Conservation (phyloP, 176 grass and related monocot species). For the Phoenix roebelenii region DNA sequence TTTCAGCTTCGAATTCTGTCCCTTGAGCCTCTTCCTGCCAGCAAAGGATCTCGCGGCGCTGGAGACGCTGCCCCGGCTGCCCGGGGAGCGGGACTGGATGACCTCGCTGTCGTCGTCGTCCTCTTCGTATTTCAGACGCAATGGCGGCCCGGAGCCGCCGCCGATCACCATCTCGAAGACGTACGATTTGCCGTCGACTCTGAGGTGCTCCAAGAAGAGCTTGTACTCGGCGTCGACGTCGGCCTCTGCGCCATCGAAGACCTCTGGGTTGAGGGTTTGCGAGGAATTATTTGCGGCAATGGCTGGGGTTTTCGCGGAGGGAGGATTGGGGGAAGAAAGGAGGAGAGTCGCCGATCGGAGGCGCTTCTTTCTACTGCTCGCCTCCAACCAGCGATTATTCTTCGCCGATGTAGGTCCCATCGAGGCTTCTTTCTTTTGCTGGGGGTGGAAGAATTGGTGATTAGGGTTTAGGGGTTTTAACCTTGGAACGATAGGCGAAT, state of each 20-base stretch:
- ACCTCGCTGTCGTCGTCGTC: background rate
- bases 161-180: constrained; percentile 22
- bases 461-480: too few relatives aligned
- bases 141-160: constrained; percentile 10
- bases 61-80: background rate
- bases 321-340: too few relatives aligned
- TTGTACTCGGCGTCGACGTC: constrained; percentile 41
- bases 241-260: constrained; percentile 4
- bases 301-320: too few relatives aligned
- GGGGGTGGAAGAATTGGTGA: too few relatives aligned
- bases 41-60: background rate
- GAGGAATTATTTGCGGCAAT: too few relatives aligned
- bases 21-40: background rate
- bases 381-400: too few relatives aligned
- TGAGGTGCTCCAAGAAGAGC: constrained; percentile 48
- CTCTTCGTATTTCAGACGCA: constrained; percentile 36
- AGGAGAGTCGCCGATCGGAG: too few relatives aligned
- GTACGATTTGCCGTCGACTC: constrained; percentile 40
- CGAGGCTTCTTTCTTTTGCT: too few relatives aligned
- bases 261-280: too few relatives aligned
- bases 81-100: constrained; percentile 2
- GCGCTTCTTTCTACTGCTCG: too few relatives aligned
- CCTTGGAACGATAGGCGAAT: too few relatives aligned
- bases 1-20: background rate
- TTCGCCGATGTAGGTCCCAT: too few relatives aligned